phyloP scores from a whole-genome alignment of 2,329 filamentous ascomycete genomes.

The Calonectria leucothoes region DNA sequence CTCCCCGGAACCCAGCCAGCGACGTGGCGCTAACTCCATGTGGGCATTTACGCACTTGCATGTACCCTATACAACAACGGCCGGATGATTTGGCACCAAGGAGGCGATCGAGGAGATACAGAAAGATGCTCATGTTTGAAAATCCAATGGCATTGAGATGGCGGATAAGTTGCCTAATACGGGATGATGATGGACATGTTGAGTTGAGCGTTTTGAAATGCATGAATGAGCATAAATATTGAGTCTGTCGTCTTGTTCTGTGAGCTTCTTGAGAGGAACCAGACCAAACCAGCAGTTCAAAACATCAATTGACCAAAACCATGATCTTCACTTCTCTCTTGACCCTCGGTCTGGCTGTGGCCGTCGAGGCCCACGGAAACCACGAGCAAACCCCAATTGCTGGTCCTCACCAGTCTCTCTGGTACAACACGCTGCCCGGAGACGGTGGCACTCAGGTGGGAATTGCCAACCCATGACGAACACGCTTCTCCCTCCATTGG shows the following conservation, averaged over 20 bases:
- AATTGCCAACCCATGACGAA: not conserved
- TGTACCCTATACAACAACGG: not conserved
- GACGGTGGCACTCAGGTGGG: constrained; percentile 84
- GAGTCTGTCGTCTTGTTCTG: not conserved
- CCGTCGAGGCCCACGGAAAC: constrained; percentile 69
- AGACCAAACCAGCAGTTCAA: not conserved
- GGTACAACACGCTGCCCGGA: constrained; percentile 86
- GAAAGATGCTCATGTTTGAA: not conserved
- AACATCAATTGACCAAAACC: constrained; percentile 24
- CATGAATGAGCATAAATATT: constrained; percentile 6
- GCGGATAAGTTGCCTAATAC: not conserved
- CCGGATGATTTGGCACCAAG: not conserved
- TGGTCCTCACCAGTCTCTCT: constrained; percentile 79
- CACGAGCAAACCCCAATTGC: constrained; percentile 70
- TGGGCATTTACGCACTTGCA: constrained; percentile 33
- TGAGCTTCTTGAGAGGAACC: not conserved
- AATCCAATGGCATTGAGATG: not conserved
- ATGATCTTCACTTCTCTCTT: constrained; percentile 46
- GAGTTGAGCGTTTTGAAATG: not conserved
- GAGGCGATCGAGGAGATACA: not conserved
- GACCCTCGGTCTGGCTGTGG: constrained; percentile 53
- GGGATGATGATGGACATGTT: not conserved
- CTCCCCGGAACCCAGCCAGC: not conserved
- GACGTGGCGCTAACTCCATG: constrained; percentile 25
- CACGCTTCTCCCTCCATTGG: not conserved